Evolutionary conservation across 2,329 filamentous ascomycete species (phyloP), one percentile per base, ranked within the genome.

Genomic region (Cucurbitaria berberidis): DNA sequence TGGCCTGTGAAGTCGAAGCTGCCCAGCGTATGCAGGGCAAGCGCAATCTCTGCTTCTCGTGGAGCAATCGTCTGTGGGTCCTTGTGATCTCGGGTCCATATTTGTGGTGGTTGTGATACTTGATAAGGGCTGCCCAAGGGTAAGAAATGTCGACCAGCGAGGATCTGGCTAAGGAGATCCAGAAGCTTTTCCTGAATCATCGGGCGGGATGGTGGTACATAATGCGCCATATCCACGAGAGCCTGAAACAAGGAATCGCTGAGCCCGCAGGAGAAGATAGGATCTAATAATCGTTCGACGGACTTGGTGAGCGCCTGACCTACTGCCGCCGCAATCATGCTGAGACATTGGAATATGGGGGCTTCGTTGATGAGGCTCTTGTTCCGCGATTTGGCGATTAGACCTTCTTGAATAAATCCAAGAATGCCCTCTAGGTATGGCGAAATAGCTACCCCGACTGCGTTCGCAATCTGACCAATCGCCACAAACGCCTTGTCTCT

Each of bases 271-370:
- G 91, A 93, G 75, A 99, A 99, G 53, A 99, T 97, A 10, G 96
- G 93, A 64, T 97, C 93, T 9, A 99, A 83, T 24, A 99, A 80
- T 11, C 93, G 90, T 72, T 97, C 93, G 87, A 99, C 97, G 72
- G 98, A 97, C 77, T 98, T 99, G 82, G 91, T 98, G 47, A 99
- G 81, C 0, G 93, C 95, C 77, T 99, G 95, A 1, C 95, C 95
- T 26, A 98, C 95, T 3, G 95, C 95, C 40, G 96, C 89, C 0
- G 95, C 92, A 46, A 99, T 84, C 79, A 96, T 93, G 74, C 96
- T 99, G 73, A 99, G 96, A 76, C 95, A 99, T 76, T 96, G 91
- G 67, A 98, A 98, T 56, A 98, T 93, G 0, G 93, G 92, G 2
- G 82, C 83, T 70, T 88, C 86, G 45, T 87, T 83, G 44, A 82